Evolutionary conservation across 2,329 filamentous ascomycete species (phyloP), one percentile per base, ranked within the genome.

Genomic region (Corynespora cassiicola): DNA sequence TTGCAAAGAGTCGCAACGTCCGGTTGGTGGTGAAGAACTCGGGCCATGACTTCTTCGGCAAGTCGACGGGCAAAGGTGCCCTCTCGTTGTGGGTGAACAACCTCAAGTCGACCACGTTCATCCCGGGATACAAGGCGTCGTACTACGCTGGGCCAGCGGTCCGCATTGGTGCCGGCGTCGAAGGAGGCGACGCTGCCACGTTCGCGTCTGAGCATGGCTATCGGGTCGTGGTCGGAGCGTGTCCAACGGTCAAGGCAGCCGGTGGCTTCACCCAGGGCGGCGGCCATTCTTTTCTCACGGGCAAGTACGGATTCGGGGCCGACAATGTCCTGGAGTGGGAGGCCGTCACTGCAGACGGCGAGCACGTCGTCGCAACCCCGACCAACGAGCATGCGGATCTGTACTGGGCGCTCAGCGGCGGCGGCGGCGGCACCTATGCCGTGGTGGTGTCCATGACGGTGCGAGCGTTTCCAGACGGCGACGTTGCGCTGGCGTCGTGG

Each of bases 241-340:
- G 8, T 19, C 18, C 28, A 31, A 34, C 22, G 31, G 76, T 82
- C 7, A 79, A 78, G 10, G 63, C 77, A 46, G 71, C 50, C 40
- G 58, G 58, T n/a, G 58, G 68, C 5, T 72, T 62, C 45, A 59
- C 65, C 19, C 58, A 54, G 16, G 77, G 75, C 6, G 79, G 77
- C 17, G 79, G 79, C 0, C 77, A 82, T 57, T 75, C 73, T 7
- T 77, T 77, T 5, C 51, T 82, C 22, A 72, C 71, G n/a, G 68
- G 69, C 23, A 53, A 72, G 19, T 75, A 75, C 44, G 60, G 58
- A 18, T 53, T 62, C 45, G 57, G 52, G 11, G 60, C 57, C 3
- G 58, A 62, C 33, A 43, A 61, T 11, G 52, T 60, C 9, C 43
- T 62, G 5, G 46, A 44, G n/a, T 53, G 57, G 14, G 51, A 61